A percentile compares a stretch with the other conserved stretches of the same genome.
Conservation (phyloP, 1,139 yeast genomes). For the Spencermartinsiella ligniputridi region DNA sequence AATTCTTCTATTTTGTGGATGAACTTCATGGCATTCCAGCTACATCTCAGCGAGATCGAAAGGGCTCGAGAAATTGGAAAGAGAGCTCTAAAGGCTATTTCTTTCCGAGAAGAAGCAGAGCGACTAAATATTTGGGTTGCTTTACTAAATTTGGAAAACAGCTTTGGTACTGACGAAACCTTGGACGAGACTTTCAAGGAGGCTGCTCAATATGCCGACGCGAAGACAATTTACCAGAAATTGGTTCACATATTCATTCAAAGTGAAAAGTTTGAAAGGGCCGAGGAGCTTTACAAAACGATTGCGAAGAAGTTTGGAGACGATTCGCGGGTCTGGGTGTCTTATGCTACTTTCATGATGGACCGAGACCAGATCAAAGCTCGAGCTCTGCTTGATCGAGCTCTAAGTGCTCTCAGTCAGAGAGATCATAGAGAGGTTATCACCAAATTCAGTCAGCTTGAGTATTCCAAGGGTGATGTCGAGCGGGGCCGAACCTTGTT, state of each 20-base stretch:
- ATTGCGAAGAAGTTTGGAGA: constrained; percentile 82
- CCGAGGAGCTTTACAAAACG: constrained; percentile 59
- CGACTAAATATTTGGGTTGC: constrained; percentile 96
- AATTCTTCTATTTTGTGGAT: constrained; percentile 94
- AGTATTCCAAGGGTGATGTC: constrained; percentile 78
- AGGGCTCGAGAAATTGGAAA: constrained; percentile 92
- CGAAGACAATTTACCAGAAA: constrained; percentile 73
- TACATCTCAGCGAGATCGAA: constrained; percentile 88
- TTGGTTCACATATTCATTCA: constrained; percentile 68
- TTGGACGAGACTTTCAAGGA: constrained; percentile 76
- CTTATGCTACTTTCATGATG: constrained; percentile 69
- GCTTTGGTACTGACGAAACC: constrained; percentile 83
- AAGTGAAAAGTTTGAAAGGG: constrained; percentile 59
- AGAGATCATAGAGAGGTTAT: constrained; percentile 71
- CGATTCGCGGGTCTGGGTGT: constrained; percentile 64
- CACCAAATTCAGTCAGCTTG: constrained; percentile 83
- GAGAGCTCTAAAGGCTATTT: constrained; percentile 86
- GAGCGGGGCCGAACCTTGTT: constrained; percentile 94
- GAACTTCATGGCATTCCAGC: constrained; percentile 97
- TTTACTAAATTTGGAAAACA: constrained; percentile 83
- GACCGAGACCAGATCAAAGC: constrained; percentile 56
- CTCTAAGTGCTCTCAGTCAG: constrained; percentile 69
- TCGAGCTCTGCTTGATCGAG: constrained; percentile 64
- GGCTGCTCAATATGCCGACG: constrained; percentile 88
- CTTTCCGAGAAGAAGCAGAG: constrained; percentile 89